Evolutionary conservation across 768 basidiomycete species (phyloP), one percentile per base, ranked within the genome.

Genomic region (Hebeloma cylindrosporum): DNA sequence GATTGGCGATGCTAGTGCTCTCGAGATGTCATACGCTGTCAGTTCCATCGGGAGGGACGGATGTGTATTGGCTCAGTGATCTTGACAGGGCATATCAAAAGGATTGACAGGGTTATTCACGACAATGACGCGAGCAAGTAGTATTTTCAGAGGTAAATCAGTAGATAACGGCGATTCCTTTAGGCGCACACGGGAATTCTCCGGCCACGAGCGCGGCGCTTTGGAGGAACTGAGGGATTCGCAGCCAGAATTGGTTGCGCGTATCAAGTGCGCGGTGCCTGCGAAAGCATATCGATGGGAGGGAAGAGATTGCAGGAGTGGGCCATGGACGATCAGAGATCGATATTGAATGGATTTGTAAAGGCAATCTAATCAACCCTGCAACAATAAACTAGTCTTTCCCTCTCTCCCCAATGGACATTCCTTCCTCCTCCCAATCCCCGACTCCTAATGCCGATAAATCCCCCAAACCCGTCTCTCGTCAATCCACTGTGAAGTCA

Each of bases 1-100:
- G 2, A 64, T 79, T 17, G 79, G 81, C 4, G 78, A 76, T 50
- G 81, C 79, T 1, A 82, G 80, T 48, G 79, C 78, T 4, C 57
- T 82, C 47, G 83, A 83, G 61, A 80, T 81, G 80, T 77, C 78
- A 14, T 80, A 83, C 60, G 77, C 75, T 37, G 80, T 81, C 41
- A 56, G 74, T 63, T 29, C 20, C 22, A 17, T 30, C 35, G 36
- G 32, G 28, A 36, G 32, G 43, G 25, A 22, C 25, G 9, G 22
- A 40, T 14, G 25, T 36, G 40, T 32, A 45, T 37, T 31, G 25
- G 38, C n/a, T n/a, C n/a, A n/a, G n/a, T n/a, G n/a, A 35, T 47
- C 13, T 30, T 32, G 32, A 27, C 51, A 80, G 77, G 80, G 79
- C 5, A 78, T 83, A 32, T 63, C 66, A 20, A 84, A 83, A 55